Conservation (phyloP, 2,329 filamentous ascomycete species). For the Xylariaceae sp. region DNA sequence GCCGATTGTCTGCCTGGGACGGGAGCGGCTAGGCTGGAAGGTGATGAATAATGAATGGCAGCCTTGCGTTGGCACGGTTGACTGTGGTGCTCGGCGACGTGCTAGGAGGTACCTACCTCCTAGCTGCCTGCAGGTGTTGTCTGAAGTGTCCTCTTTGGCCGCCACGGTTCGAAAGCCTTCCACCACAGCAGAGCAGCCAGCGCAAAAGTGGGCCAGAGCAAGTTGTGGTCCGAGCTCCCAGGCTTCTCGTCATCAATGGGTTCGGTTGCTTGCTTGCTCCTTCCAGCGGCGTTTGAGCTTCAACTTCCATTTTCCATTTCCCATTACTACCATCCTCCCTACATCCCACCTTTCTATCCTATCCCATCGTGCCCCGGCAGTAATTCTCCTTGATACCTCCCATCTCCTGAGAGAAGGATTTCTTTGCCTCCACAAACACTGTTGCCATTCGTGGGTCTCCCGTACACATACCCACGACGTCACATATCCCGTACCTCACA, state of each 20-base stretch:
- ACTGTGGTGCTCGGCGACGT: no score
- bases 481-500: background rate
- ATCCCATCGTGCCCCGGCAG: background rate
- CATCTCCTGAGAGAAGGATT: slow-evolving; percentile 2
- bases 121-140: no score
- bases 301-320: background rate
- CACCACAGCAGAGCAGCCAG: slow-evolving; percentile 3
- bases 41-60: background rate
- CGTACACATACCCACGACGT: no score
- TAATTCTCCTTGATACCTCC: background rate
- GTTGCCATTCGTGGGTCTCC: no score
- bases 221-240: slow-evolving; percentile 15
- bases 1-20: no score
- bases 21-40: no score
- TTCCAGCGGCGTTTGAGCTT: background rate
- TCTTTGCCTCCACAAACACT: slow-evolving; percentile 1
- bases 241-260: slow-evolving; percentile 16
- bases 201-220: slow-evolving; percentile 2
- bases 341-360: background rate
- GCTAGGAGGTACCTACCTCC: no score
- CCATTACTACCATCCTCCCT: background rate
- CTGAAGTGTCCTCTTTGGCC: slow-evolving; percentile 1
- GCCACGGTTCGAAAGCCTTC: no score
- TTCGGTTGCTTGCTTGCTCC: slow-evolving; percentile 11
- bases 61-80: background rate